Conservation (phyloP, 495 filamentous ascomycete species). For the Elaphomyces granulatus region DNA sequence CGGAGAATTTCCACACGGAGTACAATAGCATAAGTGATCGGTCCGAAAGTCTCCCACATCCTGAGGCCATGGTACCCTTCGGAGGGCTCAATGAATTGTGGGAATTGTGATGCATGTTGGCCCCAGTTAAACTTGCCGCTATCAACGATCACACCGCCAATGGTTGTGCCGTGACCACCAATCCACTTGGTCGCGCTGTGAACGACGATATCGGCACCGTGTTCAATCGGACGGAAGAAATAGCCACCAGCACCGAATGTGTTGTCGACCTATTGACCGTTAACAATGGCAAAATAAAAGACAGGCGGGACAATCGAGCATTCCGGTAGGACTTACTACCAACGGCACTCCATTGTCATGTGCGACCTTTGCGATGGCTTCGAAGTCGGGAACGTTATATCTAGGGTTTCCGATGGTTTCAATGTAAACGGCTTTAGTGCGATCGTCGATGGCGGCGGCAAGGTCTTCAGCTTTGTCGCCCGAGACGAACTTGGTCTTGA, state of each 20-base stretch:
- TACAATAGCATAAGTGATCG: conserved; percentile 69
- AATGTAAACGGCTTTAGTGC: conserved; percentile 90
- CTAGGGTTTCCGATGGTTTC: conserved; percentile 93
- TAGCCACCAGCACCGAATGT: conserved; percentile 96
- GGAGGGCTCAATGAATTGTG: conserved; percentile 82
- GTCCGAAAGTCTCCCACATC: conserved; percentile 93
- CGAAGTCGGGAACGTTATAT: conserved; percentile 88
- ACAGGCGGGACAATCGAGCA: not conserved
- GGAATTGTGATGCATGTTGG: conserved; percentile 73
- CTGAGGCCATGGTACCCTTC: conserved; percentile 93
- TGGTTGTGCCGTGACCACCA: conserved; percentile 91
- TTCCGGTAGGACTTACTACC: conserved; percentile 45
- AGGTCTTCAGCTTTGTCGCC: conserved; percentile 78
- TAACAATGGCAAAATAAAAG: not conserved
- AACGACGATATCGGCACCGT: conserved; percentile 89
- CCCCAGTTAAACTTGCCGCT: conserved; percentile 97
- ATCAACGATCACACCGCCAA: conserved; percentile 82
- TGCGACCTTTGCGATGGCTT: conserved; percentile 65
- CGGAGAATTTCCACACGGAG: conserved; percentile 77
- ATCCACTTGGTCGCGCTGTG: conserved; percentile 99
- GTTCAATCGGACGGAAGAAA: conserved; percentile 76
- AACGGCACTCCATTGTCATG: conserved; percentile 74
- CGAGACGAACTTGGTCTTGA: conserved; percentile 78
- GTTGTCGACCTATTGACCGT: conserved; percentile 59
- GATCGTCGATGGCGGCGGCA: conserved; percentile 76